Evolutionary conservation across 2,329 filamentous ascomycete genomes (phyloP).

Genomic region (Zymoseptoria passerinii): DNA sequence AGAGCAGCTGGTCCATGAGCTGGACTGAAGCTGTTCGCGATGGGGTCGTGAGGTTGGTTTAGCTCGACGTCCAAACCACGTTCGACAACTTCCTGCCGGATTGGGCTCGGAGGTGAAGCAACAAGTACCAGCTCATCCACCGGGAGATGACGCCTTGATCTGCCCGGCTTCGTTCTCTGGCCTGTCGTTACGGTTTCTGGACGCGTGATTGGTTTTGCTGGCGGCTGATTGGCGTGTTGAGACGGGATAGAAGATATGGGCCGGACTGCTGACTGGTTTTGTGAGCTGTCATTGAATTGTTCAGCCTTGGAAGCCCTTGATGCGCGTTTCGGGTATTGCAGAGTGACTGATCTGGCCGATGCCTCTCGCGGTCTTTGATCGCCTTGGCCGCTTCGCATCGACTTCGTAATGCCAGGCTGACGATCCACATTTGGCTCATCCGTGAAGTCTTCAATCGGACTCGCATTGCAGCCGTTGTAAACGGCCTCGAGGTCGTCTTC

Average conservation of each 20-base stretch:
- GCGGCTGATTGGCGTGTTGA: neutral
- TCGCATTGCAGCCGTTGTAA: conserved; percentile 8
- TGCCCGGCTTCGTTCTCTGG: neutral
- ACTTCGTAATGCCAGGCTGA: neutral
- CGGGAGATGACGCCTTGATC: conserved; percentile 5
- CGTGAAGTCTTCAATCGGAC: neutral
- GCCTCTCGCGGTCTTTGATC: neutral
- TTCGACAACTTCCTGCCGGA: neutral
- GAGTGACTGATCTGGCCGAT: neutral
- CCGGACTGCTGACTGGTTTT: neutral
- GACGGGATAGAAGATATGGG: neutral
- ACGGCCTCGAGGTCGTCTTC: conserved; percentile 19
- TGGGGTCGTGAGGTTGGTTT: conserved; percentile 13
- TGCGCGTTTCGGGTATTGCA: neutral
- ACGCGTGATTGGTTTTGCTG: neutral
- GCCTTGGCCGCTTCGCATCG: neutral
- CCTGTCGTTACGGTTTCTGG: neutral
- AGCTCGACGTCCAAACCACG: conserved; percentile 1
- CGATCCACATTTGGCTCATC: neutral
- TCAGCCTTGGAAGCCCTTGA: neutral
- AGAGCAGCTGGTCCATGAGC: neutral
- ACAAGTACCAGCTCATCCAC: conserved; percentile 19
- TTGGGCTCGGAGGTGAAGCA: neutral
- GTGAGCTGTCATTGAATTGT: neutral
- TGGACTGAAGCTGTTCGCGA: conserved; percentile 7